Percentiles rank a stretch among this genome's conserved stretches.
phyloP scores from a whole-genome alignment of 768 basidiomycete genomes.

The Basidioascus undulatus region DNA sequence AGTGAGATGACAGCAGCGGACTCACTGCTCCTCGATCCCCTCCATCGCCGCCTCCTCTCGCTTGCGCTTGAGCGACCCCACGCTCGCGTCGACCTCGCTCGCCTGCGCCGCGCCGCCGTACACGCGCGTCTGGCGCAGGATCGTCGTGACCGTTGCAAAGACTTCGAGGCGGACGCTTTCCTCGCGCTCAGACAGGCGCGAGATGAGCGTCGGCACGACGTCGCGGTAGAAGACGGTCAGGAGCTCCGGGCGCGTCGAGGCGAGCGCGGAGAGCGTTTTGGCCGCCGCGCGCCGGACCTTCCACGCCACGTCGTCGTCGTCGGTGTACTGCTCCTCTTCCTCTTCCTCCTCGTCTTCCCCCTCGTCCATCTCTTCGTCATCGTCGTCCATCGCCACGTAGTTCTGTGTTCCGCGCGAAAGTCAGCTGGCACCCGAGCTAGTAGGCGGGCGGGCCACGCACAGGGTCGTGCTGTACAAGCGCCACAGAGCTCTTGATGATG shows the following conservation, averaged over 20 bases:
- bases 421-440: not conserved
- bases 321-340: slow-evolving; percentile 58
- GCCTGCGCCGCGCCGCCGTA: slow-evolving; percentile 40
- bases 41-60: slow-evolving; percentile 21
- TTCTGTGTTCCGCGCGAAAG: slow-evolving; percentile 24
- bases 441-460: slow-evolving; percentile 30
- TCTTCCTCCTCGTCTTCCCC: slow-evolving; percentile 15
- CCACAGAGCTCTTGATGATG: slow-evolving; percentile 44
- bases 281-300: slow-evolving; percentile 86
- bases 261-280: slow-evolving; percentile 60
- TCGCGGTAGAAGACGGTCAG: slow-evolving; percentile 52
- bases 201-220: slow-evolving; percentile 68
- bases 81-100: slow-evolving; percentile 24
- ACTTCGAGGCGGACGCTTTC: slow-evolving; percentile 81
- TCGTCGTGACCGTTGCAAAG: slow-evolving; percentile 57
- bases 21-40: slow-evolving; percentile 3
- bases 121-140: slow-evolving; percentile 61
- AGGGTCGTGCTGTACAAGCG: slow-evolving; percentile 80
- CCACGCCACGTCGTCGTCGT: slow-evolving; percentile 95
- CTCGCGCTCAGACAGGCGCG: slow-evolving; percentile 81
- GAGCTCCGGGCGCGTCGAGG: slow-evolving; percentile 75
- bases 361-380: slow-evolving; percentile 16
- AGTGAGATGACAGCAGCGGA: no score
- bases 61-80: slow-evolving; percentile 36
- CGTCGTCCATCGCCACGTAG: slow-evolving; percentile 47